Conservation (phyloP, 1,139 yeast genomes). For the Citeromyces siamensis region DNA sequence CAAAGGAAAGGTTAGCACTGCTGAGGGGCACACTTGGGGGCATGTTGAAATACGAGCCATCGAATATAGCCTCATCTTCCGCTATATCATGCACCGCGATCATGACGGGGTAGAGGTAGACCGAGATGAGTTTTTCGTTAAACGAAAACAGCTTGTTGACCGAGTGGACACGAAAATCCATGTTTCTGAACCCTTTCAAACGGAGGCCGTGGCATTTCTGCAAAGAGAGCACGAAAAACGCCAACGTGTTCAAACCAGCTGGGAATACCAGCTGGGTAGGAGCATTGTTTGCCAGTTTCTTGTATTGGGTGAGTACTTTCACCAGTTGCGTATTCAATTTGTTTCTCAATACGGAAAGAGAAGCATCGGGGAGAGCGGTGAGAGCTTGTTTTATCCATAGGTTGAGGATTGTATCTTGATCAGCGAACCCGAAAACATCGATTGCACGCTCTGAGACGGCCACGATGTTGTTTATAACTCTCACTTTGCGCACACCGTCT, state of each 20-base stretch:
- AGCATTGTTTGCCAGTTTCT: constrained; percentile 39
- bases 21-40: constrained; percentile 40
- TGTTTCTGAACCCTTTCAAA: constrained; percentile 27
- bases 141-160: constrained; percentile 38
- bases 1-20: constrained; percentile 33
- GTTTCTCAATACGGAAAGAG: constrained; percentile 51
- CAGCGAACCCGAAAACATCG: constrained; percentile 73
- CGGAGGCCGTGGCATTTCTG: constrained; percentile 58
- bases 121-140: constrained; percentile 47
- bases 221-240: constrained; percentile 56
- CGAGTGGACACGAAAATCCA: constrained; percentile 52
- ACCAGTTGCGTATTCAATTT: constrained; percentile 53
- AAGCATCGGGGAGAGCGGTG: constrained; percentile 44
- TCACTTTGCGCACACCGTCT: constrained; percentile 66
- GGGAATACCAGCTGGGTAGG: constrained; percentile 73
- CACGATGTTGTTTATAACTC: constrained; percentile 74
- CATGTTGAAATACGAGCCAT: constrained; percentile 31
- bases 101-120: constrained; percentile 71
- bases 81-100: constrained; percentile 59
- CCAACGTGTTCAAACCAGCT: constrained; percentile 61
- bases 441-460: constrained; percentile 68
- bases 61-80: constrained; percentile 39
- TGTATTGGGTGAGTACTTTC: constrained; percentile 67
- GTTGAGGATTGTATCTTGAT: constrained; percentile 66
- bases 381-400: constrained; percentile 66